These are phyloP conservation scores for Neurospora tetrasperma DNA, from an alignment of 495 filamentous ascomycete genomes.

Conservation along the genomic window DNA sequence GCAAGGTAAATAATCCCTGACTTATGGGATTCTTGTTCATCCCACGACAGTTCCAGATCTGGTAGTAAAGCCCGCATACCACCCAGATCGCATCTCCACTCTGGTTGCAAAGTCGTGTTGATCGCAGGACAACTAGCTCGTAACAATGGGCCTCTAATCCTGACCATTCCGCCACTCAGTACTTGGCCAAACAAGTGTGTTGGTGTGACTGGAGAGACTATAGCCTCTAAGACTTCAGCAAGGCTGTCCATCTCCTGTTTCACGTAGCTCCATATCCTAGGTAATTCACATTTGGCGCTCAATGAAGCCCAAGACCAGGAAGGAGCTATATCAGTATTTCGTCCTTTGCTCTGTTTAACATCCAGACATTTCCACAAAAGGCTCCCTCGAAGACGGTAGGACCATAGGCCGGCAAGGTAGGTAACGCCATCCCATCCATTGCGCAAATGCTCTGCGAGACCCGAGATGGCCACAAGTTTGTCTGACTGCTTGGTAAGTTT, in stretches of 20 bases:
- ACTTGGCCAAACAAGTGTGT: background rate
- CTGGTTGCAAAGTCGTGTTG: no score
- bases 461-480: conserved; percentile 9
- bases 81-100: no score
- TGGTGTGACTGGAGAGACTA: background rate
- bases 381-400: background rate
- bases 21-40: background rate
- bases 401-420: conserved; percentile 18
- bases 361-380: background rate
- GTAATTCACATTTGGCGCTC: background rate
- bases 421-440: background rate
- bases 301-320: background rate
- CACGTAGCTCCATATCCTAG: no score
- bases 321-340: background rate
- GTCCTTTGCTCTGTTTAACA: background rate
- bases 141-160: background rate
- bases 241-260: background rate
- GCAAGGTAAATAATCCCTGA: background rate
- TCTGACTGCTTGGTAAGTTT: conserved; percentile 7
- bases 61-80: no score
- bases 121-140: background rate
- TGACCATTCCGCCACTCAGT: background rate
- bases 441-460: background rate
- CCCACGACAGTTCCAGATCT: background rate
- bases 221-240: background rate